phyloP scores from a whole-genome alignment of 257 asterid genomes.

The Plantago major region DNA sequence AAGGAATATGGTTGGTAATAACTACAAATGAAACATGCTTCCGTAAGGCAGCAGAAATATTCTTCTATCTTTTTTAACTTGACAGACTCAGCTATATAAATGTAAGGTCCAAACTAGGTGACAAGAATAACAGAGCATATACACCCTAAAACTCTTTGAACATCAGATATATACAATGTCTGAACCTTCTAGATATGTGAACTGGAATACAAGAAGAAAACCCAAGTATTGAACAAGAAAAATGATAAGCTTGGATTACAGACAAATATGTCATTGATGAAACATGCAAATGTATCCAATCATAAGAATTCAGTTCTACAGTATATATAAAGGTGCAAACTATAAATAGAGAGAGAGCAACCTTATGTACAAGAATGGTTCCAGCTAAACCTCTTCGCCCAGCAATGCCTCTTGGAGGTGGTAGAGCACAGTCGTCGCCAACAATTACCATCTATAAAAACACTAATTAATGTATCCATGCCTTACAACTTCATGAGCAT shows the following conservation, averaged over 20 bases:
- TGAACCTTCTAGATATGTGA: neutral
- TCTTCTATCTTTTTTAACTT: no score
- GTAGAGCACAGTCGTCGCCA: slow-evolving; percentile 98
- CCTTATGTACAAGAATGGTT: slow-evolving; percentile 93
- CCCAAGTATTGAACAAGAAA: neutral
- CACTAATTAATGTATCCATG: slow-evolving; percentile 18
- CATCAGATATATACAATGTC: neutral
- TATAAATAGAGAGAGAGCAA: slow-evolving; percentile 20
- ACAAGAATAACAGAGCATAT: no score
- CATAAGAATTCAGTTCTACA: slow-evolving; percentile 13
- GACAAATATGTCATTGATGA: no score
- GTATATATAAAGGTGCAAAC: slow-evolving; percentile 16
- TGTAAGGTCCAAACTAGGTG: no score
- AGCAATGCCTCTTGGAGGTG: slow-evolving; percentile 99
- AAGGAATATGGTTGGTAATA: no score
- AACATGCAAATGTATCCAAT: no score
- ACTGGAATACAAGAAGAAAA: neutral
- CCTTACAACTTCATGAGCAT: slow-evolving; percentile 11
- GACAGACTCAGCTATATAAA: no score
- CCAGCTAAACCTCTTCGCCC: slow-evolving; percentile 99
- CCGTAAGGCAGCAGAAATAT: no score
- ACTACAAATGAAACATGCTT: no score
- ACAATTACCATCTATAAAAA: slow-evolving; percentile 83
- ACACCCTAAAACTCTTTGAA: neutral
- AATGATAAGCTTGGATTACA: neutral